Base-by-base conservation (phyloP, 495 filamentous ascomycete species). In the Zalerion maritima region DNA sequence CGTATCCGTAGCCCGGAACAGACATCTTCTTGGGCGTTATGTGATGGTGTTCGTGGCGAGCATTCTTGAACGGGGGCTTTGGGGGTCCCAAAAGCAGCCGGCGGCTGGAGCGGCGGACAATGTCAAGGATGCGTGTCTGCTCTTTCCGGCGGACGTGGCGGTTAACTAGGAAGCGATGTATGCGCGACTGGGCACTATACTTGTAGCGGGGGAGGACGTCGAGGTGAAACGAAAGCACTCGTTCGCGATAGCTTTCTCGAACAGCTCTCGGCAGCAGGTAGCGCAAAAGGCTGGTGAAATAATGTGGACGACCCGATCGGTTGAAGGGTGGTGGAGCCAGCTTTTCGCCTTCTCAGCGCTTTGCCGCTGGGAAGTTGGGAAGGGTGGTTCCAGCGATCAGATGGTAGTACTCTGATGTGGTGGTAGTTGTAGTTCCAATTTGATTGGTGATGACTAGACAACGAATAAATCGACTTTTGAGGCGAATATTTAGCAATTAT, bases 131-230 rank as follows among this genome's bases (percentile, higher is more conserved):
- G 16, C 64, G 56, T 29, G 45, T 57, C 39, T 53, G 47, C 33
- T 61, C 47, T 31, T 54, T 55, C 24, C 62, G 58, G 37, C 57
- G 64, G 21, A 56, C 60, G 50, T 82, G 74, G 11, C 69, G 60
- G 34, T 64, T 57, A 42, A 86, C 49, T 24, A 91, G 63, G 41
- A 75, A 81, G 10, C 62, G 58, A 50, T 85, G 87, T 30, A 92
- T 67, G 30, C 74, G 66, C 29, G 77, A 73, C 44, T 89, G 81
- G 3, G 79, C 57, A 16, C 68, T 64, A 40, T 69, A 67, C 34
- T 71, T 74, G 36, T 81, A 69, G 24, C 63, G 58, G 22, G 81
- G 76, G 20, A 91, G 52, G n/a, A 66, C 76, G 39, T 81, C 71
- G 65, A 78, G 64, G 29, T 72, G 77, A 51, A 92, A 65, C 28